Conservation (phyloP, 129 eudicot species). For the Ambrosia trifida region DNA sequence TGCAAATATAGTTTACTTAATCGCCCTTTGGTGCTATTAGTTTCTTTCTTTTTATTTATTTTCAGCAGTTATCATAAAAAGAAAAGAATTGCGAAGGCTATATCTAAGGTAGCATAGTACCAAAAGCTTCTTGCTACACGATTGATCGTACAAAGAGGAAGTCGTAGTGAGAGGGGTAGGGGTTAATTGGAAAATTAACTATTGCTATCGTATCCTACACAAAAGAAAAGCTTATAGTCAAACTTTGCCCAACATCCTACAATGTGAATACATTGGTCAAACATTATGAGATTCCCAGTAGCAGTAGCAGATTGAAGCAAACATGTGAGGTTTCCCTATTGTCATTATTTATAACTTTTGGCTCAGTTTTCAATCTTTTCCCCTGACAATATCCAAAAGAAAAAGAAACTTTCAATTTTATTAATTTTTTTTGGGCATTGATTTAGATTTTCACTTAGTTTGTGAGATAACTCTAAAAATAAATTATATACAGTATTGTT, state of each 20-base stretch:
- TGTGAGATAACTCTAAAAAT: background rate
- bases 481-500: background rate
- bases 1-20: too few species aligned
- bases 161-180: background rate
- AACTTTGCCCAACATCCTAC: too few species aligned
- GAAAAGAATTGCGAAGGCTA: too few species aligned
- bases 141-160: too few species aligned
- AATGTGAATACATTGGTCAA: too few species aligned
- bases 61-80: too few species aligned
- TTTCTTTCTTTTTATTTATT: too few species aligned
- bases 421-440: background rate
- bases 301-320: conserved; percentile 10
- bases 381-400: background rate
- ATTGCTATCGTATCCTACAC: background rate
- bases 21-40: too few species aligned
- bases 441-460: background rate
- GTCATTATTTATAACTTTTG: conserved; percentile 16
- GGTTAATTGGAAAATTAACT: background rate
- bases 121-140: too few species aligned
- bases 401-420: background rate
- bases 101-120: too few species aligned
- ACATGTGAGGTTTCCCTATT: conserved; percentile 23
- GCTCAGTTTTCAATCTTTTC: background rate
- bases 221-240: too few species aligned
- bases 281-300: background rate